Base-by-base conservation (phyloP, 768 basidiomycete genomes). In the Leccinum barrowsii region DNA sequence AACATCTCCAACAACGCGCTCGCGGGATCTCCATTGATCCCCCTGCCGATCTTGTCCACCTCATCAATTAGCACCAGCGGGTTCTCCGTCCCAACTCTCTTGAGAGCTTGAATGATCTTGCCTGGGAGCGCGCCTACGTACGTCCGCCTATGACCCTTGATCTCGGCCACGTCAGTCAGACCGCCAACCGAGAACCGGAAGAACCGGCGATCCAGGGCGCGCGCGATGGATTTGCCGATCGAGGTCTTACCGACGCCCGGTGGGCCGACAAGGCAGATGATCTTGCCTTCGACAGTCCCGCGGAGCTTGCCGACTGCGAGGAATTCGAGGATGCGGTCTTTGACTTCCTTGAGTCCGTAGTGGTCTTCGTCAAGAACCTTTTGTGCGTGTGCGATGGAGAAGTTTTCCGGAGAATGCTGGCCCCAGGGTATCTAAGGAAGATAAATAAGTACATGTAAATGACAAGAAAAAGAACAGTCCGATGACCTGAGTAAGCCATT, bases 111-210 rank as follows among this genome's bases (percentile, higher is more conserved):
- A 55, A 96, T 92, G 59, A 95, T 93, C 80, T 96, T 97, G 35
- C 94, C 94, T 0, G 94, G 94, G 46, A 97, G 79, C 0, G 94
- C 94, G 54, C 90, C 92, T 54, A 95, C 92, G 69, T 97, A 98
- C n/a, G 96, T 99, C 70, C 97, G 78, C 66, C 97, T 77, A 69
- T 99, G 97, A 1, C 97, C 97, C 76, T 98, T 98, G 69, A 99
- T 98, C 81, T 98, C 97, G 56, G 97, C 97, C 1, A 98, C 94
- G 71, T 99, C 97, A 50, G 93, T 93, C 69, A 99, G 74, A 13
- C 97, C 96, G 62, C 97, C 96, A 4, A 98, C 96, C 8, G 90
- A 93, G 76, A 99, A 97, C 50, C 94, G 82, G 84, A 95, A 98
- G 77, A 98, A 98, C 71, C 93, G 87, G 59, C 96, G 76, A 26